Evolutionary conservation across 192 early-diverging fungal species (phyloP), one percentile per base, ranked within the genome.

Genomic region (Obelidium mucronatum): DNA sequence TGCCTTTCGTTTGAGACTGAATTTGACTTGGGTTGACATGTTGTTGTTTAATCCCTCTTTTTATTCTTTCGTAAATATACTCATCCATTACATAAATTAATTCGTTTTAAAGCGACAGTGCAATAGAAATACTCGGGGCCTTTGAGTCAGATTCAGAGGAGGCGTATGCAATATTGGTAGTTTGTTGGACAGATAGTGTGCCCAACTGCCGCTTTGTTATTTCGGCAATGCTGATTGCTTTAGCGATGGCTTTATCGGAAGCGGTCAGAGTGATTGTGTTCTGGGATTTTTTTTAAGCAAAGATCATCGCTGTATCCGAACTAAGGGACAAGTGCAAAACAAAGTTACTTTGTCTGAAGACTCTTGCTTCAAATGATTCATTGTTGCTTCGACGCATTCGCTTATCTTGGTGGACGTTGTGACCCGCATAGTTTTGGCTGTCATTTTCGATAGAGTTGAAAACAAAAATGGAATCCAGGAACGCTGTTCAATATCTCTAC

Each of bases 1-100:
- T 65, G 62, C 62, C 62, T 40, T 34, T 6, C 62, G 62, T 65
- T 65, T 65, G 17, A 65, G 62, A 11, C 33, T 17, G 62, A 65
- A 65, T 35, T 30, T 36, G 62, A 65, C 35, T 19, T 11, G 26
- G 6, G 56, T 11, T 19, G 56, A 48, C 44, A 48, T n/a, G n/a
- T n/a, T n/a, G n/a, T n/a, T n/a, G n/a, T n/a, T n/a, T n/a, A n/a
- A n/a, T n/a, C n/a, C n/a, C n/a, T n/a, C n/a, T n/a, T n/a, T n/a
- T n/a, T n/a, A n/a, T n/a, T n/a, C n/a, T n/a, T n/a, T n/a, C n/a
- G n/a, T n/a, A n/a, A n/a, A n/a, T n/a, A n/a, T n/a, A n/a, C n/a
- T n/a, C n/a, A n/a, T n/a, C n/a, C n/a, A n/a, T n/a, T n/a, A n/a
- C n/a, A n/a, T n/a, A n/a, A n/a, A n/a, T n/a, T n/a, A n/a, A n/a